Conservation (phyloP, 2,329 filamentous ascomycete species). For the Colletotrichum plurivorum region DNA sequence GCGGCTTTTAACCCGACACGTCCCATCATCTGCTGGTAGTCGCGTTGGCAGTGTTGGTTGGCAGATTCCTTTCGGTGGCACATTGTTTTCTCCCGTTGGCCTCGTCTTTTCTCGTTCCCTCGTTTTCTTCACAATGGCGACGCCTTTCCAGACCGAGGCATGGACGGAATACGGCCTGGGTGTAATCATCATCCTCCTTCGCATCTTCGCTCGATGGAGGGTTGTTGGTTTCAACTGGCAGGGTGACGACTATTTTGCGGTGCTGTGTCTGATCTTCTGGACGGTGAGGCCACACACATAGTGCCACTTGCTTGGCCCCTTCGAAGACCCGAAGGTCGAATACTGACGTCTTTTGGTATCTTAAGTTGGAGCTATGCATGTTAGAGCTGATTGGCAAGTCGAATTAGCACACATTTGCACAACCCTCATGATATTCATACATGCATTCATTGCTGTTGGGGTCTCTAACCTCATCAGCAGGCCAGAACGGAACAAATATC, state of each 20-base stretch:
- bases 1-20: conserved; percentile 26
- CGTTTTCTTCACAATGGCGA: conserved; percentile 45
- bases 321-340: no score
- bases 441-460: background rate
- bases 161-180: conserved; percentile 61
- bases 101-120: background rate
- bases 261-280: conserved; percentile 54
- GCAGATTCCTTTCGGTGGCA: background rate
- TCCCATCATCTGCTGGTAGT: background rate
- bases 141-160: conserved; percentile 58
- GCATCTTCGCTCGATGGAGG: conserved; percentile 55
- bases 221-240: conserved; percentile 58
- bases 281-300: conserved; percentile 47
- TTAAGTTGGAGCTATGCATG: conserved; percentile 22
- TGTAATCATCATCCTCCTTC: conserved; percentile 52
- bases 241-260: conserved; percentile 59
- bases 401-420: background rate
- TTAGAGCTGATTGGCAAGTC: conserved; percentile 27
- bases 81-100: background rate
- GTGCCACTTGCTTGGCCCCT: background rate
- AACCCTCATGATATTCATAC: background rate
- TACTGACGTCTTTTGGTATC: no score
- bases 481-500: conserved; percentile 55
- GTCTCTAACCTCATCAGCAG: conserved; percentile 43
- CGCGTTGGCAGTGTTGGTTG: background rate